phyloP scores from a whole-genome alignment of 2,329 filamentous ascomycete genomes.

The Rhinocladiella mackenziei region DNA sequence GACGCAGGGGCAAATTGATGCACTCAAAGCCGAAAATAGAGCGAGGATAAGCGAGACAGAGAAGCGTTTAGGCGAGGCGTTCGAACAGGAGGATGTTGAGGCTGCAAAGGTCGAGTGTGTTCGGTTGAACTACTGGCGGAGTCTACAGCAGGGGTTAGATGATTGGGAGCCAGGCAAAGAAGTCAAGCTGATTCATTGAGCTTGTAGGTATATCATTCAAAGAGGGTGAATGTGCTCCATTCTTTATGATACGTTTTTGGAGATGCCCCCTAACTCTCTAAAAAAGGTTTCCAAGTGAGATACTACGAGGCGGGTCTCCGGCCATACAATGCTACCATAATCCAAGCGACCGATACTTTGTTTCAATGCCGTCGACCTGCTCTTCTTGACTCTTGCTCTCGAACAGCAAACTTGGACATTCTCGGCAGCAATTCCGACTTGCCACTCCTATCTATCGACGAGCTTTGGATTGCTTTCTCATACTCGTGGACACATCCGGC shows the following conservation, averaged over 20 bases:
- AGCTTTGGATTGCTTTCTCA: conserved; percentile 8
- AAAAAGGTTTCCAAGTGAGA: neutral
- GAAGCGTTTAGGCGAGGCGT: conserved; percentile 58
- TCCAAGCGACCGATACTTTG: neutral
- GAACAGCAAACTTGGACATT: conserved; percentile 17
- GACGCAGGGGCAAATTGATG: conserved; percentile 58
- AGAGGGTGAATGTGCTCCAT: neutral
- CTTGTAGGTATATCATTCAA: neutral
- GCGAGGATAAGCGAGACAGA: conserved; percentile 62
- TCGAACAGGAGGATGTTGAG: conserved; percentile 62
- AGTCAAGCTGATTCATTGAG: conserved; percentile 54
- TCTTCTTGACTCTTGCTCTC: neutral
- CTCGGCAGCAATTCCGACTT: conserved; percentile 10
- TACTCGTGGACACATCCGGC: conserved; percentile 8
- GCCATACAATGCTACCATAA: no score
- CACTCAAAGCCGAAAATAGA: conserved; percentile 65
- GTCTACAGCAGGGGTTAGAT: conserved; percentile 73
- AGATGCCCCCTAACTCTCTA: neutral
- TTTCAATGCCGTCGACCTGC: no score
- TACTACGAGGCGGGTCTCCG: neutral
- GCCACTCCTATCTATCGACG: conserved; percentile 3
- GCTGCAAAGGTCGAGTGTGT: conserved; percentile 69
- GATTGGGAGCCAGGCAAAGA: conserved; percentile 78
- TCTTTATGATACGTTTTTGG: neutral
- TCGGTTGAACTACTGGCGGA: conserved; percentile 82